Evolutionary conservation across 2,329 filamentous ascomycete species (phyloP).

Genomic region (Proliferodiscus dingleyae): DNA sequence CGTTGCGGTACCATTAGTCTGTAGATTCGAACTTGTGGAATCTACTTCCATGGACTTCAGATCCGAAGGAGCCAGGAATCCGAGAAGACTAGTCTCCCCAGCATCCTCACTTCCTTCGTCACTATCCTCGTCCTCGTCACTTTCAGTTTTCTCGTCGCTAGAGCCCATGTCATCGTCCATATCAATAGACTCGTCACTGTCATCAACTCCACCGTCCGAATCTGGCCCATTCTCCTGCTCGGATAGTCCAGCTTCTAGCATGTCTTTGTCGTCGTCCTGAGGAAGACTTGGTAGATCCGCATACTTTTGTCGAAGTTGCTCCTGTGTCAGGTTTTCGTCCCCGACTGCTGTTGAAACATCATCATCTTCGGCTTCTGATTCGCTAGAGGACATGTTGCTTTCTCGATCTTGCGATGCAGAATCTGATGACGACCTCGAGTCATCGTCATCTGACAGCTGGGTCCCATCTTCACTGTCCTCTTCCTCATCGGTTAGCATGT

Average conservation of each 20-base stretch:
- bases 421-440: constrained; percentile 32
- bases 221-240: background rate
- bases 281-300: constrained; percentile 51
- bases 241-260: constrained; percentile 14
- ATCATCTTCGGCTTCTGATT: constrained; percentile 54
- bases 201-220: constrained; percentile 32
- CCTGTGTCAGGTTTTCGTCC: constrained; percentile 63
- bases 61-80: constrained; percentile 30
- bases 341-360: constrained; percentile 41
- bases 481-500: constrained; percentile 39
- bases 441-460: constrained; percentile 31
- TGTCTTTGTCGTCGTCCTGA: constrained; percentile 26
- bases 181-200: constrained; percentile 61
- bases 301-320: constrained; percentile 66
- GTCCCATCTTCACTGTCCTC: constrained; percentile 31
- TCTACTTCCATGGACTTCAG: constrained; percentile 31
- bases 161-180: constrained; percentile 65
- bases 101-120: constrained; percentile 35
- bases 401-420: constrained; percentile 40
- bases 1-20: constrained; percentile 7
- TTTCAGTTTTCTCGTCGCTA: constrained; percentile 45
- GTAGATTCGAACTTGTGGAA: constrained; percentile 8
- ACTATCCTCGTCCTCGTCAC: constrained; percentile 35
- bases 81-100: constrained; percentile 37
- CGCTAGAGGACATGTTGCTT: constrained; percentile 59